Conservation (phyloP, 768 basidiomycete species). For the Glaciozyma martinii region DNA sequence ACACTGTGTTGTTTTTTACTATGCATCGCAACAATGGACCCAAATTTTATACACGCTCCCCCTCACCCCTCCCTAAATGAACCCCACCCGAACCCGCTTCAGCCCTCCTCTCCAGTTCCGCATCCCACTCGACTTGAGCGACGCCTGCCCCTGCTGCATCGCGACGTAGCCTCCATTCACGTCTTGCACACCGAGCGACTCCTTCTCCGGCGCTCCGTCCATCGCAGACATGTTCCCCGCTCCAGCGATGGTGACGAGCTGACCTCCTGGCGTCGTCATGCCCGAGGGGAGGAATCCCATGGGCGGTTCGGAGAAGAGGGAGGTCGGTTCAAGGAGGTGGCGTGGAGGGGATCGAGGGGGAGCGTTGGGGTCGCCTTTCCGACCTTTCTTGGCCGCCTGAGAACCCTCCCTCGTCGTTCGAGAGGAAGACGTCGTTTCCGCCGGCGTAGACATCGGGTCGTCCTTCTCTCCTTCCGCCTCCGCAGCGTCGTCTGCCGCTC, state of each 20-base stretch:
- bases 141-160: constrained; percentile 79
- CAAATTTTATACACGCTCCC: too few relatives aligned
- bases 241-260: constrained; percentile 38
- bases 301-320: constrained; percentile 26
- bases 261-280: constrained; percentile 37
- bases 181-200: constrained; percentile 68
- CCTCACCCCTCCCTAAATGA: background rate
- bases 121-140: constrained; percentile 74
- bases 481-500: background rate
- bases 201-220: constrained; percentile 45
- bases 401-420: too few relatives aligned
- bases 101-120: constrained; percentile 81
- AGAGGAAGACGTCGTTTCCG: constrained; percentile 50
- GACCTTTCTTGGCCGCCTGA: constrained; percentile 41
- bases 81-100: constrained; percentile 48
- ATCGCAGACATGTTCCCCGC: constrained; percentile 35
- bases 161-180: constrained; percentile 83
- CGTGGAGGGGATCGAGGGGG: background rate
- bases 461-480: background rate
- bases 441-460: background rate
- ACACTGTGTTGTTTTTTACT: too few relatives aligned
- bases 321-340: constrained; percentile 7
- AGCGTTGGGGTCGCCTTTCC: constrained; percentile 36
- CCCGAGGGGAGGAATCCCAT: constrained; percentile 47
- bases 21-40: too few relatives aligned